Conservation (phyloP, 108 stramenopile genomes). For the Conticribra guillardii region DNA sequence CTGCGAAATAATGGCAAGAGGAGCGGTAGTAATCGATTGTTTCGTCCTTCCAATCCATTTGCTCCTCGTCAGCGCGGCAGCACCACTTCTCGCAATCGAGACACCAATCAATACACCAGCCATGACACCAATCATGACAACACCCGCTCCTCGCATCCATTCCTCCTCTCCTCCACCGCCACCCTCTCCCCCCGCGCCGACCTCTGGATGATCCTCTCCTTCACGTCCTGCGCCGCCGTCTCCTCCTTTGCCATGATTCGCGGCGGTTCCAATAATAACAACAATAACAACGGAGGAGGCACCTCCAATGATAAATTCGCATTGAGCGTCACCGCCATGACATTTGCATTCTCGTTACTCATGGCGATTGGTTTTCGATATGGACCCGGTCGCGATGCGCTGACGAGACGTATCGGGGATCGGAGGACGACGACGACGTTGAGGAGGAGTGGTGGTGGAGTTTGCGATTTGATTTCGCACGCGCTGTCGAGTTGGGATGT, state of each 20-base stretch:
- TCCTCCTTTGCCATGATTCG: constrained; percentile 4
- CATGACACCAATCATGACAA: neutral
- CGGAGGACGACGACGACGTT: neutral
- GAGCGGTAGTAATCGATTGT: neutral
- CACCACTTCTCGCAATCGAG: neutral
- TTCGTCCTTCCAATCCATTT: neutral
- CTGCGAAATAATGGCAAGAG: too few species aligned
- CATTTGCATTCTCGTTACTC: neutral
- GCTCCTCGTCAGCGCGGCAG: neutral
- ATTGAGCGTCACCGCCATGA: constrained; percentile 4
- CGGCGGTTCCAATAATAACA: neutral
- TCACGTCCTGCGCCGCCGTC: constrained; percentile 22
- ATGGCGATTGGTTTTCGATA: constrained; percentile 19
- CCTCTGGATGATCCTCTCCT: constrained; percentile 19
- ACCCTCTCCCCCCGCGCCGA: constrained; percentile 18
- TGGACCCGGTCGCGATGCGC: constrained; percentile 2
- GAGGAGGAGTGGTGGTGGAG: neutral
- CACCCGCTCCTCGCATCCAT: too few species aligned
- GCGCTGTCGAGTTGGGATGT: neutral
- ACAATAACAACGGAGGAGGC: neutral
- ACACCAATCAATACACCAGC: neutral
- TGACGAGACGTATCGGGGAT: constrained; percentile 1
- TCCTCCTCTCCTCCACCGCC: constrained; percentile 7
- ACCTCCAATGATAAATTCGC: constrained; percentile 13
- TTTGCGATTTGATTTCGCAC: neutral